Evolutionary conservation across 768 basidiomycete genomes (phyloP), one percentile per base, ranked within the genome.

Genomic region (Gyrodon lividus): DNA sequence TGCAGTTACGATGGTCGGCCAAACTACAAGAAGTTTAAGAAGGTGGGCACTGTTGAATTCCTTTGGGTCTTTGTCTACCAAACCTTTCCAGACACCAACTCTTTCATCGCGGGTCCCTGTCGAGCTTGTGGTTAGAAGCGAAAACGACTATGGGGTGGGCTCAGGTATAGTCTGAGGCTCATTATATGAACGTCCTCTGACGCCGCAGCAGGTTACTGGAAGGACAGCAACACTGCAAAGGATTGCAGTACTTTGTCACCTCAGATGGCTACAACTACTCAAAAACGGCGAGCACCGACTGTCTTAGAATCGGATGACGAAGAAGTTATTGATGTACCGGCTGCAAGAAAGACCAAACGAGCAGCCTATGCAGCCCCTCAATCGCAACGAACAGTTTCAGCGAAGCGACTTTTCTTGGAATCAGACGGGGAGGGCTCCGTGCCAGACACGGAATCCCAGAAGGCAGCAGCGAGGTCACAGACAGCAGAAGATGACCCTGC

Each of bases 21-120:
- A 0, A 82, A 92, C 60, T 89, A 83, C 68, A 92, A 92, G 64
- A 90, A 84, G 64, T 92, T 91, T 59, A 87, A 81, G 57, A 83
- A 81, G 78, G 85, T 83, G n/a, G 26, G 74, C 56, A 3, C 46
- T 22, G 30, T 53, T 43, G 16, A 8, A 24, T 23, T 41, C 7
- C 20, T 51, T 23, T 48, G 72, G 71, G 76, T 70, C 6, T 16
- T 47, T 4, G 16, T 48, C 17, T 47, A 6, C 24, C 26, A 22
- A 51, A 45, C 3, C 10, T 19, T 22, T 3, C 7, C 35, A 76
- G 74, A 74, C 65, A 58, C 55, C 55, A 6, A 50, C 51, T 4
- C 51, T 46, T 3, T 59, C 58, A 13, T 53, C 64, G 12, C 64
- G 66, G 31, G 61, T 69, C 17, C 74, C 70, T 16, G 67, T 89